Conservation (phyloP, 169 alveolate species). For the Amoebophrya sp. region DNA sequence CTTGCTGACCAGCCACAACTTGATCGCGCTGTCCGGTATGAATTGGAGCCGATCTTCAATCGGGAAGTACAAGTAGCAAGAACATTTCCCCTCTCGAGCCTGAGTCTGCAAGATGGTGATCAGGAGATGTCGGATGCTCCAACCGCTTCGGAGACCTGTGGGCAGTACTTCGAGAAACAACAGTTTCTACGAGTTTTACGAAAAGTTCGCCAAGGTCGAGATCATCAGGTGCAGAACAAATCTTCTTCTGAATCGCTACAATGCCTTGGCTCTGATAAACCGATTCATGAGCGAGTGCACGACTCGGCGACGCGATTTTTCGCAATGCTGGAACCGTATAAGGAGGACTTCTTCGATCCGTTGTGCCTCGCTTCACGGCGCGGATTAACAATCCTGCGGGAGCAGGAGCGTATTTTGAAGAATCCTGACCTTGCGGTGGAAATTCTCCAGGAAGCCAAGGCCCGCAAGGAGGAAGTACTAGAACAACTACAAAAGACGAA, state of each 20-base stretch:
- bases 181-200: background rate
- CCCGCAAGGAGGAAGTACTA: background rate
- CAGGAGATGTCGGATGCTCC: background rate
- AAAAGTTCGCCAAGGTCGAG: background rate
- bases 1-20: background rate
- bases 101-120: background rate
- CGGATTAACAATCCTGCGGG: background rate
- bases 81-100: background rate
- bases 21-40: background rate
- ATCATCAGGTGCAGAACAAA: no score
- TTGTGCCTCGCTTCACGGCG: background rate
- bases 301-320: background rate
- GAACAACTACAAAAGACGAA: background rate
- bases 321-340: background rate
- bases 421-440: background rate
- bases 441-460: background rate
- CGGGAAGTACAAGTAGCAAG: background rate
- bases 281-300: background rate
- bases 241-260: no score
- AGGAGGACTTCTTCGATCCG: background rate
- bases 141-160: background rate
- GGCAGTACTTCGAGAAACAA: background rate
- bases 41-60: background rate
- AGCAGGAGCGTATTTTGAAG: background rate
- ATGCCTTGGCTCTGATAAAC: no score